Evolutionary conservation across 495 filamentous ascomycete genomes (phyloP), one percentile per base, ranked within the genome.

Genomic region (Hyaloscypha bicolor): DNA sequence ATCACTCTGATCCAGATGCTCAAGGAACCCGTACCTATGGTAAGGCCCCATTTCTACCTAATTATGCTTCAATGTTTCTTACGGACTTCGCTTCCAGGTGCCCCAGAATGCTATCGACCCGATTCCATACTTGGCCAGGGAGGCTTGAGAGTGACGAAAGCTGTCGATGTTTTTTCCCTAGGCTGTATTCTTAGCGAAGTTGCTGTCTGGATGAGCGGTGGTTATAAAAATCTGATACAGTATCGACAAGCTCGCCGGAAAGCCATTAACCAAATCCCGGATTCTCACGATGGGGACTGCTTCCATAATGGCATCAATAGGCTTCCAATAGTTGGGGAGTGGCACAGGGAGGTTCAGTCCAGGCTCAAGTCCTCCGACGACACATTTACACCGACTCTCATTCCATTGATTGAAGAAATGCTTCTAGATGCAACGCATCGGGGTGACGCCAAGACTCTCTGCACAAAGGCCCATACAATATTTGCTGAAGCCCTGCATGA

Each of bases 231-330:
- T 60, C 71, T 80, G 12, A 22, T n/a, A 0, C 59, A 75, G 14
- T 84, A 82, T 37, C 35, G 35, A 8, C 8, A 37, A 12, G 35
- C 6, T 37, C 80, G 82, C 6, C 19, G 4, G 73, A 75, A 56
- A 74, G 76, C 21, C 52, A 68, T 29, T 37, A 53, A 16, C 39
- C 63, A n/a, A 35, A 53, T 35, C 63, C 61, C 2, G 63, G 67
- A 33, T 65, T 75, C 37, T 45, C 33, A 51, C 9, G 64, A 66
- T 55, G 70, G 74, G 14, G 77, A 76, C 32, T 79, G 76, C 64
- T 84, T 84, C 63, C 81, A 84, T 65, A 62, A 81, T 64, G 75
- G 78, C 39, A 64, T 69, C 12, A 55, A 67, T 1, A 68, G 75
- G 9, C 70, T 82, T 11, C 55, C 69, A 6, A 22, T 74, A 14